A percentile compares a stretch with the other conserved stretches of the same genome.
These are phyloP conservation scores for Arthrobotrys musiformis DNA, from an alignment of 2,329 filamentous ascomycete genomes.

Conservation along the genomic window DNA sequence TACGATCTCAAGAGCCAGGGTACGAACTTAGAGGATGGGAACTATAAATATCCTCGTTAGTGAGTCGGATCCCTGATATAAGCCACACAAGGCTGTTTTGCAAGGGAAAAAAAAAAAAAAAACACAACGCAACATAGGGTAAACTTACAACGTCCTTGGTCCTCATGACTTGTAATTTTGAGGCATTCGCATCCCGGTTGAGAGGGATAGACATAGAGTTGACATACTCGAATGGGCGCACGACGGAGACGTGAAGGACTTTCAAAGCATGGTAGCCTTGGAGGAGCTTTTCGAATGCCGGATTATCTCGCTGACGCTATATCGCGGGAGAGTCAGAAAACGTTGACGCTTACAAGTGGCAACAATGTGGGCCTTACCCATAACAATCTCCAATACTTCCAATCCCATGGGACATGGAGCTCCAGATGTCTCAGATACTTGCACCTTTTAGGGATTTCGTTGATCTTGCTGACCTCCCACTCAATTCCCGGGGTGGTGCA, in stretches of 20 bases:
- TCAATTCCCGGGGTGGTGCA: slow-evolving; percentile 55
- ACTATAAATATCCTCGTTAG: slow-evolving; percentile 26
- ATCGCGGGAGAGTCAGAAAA: slow-evolving; percentile 30
- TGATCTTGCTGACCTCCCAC: slow-evolving; percentile 55
- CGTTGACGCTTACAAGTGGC: neutral
- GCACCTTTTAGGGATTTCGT: slow-evolving; percentile 52
- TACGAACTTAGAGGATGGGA: slow-evolving; percentile 48
- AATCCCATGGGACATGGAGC: slow-evolving; percentile 52
- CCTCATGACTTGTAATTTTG: slow-evolving; percentile 51
- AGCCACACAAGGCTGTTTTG: slow-evolving; percentile 14
- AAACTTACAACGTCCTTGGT: slow-evolving; percentile 53
- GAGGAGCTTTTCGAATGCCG: slow-evolving; percentile 37
- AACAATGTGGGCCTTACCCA: slow-evolving; percentile 41
- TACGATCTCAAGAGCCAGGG: slow-evolving; percentile 50
- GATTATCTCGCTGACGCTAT: slow-evolving; percentile 53
- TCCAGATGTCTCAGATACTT: slow-evolving; percentile 52
- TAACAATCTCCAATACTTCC: slow-evolving; percentile 47
- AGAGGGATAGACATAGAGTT: slow-evolving; percentile 49
- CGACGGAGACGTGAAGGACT: slow-evolving; percentile 44
- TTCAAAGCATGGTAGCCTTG: slow-evolving; percentile 50
- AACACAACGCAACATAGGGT: slow-evolving; percentile 25
- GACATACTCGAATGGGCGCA: slow-evolving; percentile 46
- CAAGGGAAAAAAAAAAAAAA: neutral
- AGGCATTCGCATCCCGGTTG: slow-evolving; percentile 36
- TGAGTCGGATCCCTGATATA: slow-evolving; percentile 9